Conservation (phyloP, 2,329 filamentous ascomycete species). For the Sclerotinia nivalis region DNA sequence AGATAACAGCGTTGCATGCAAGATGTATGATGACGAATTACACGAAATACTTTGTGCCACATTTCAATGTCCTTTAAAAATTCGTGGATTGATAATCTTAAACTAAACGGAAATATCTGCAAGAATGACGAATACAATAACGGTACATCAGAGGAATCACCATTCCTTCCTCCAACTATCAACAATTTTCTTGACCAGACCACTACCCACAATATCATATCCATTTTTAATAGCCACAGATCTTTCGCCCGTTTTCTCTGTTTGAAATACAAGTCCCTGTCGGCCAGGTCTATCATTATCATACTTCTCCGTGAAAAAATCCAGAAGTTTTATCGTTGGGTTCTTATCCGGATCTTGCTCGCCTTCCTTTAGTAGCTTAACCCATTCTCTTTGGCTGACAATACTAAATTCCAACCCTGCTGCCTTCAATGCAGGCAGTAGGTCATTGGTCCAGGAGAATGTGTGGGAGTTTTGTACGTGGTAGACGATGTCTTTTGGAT, state of each 20-base stretch:
- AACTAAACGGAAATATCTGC: not conserved
- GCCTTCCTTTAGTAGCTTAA: constrained; percentile 47
- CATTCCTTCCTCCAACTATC: constrained; percentile 38
- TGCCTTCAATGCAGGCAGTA: constrained; percentile 52
- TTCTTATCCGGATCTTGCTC: constrained; percentile 52
- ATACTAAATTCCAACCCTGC: constrained; percentile 49
- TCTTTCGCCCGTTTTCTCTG: constrained; percentile 37
- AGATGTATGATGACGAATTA: not conserved
- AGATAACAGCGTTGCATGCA: not conserved
- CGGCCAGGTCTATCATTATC: constrained; percentile 46
- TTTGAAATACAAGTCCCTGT: constrained; percentile 45
- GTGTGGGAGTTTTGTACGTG: constrained; percentile 54
- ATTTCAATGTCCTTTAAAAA: not conserved
- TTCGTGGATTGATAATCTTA: not conserved
- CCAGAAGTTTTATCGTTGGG: constrained; percentile 55
- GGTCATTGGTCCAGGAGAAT: constrained; percentile 52
- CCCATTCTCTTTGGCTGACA: constrained; percentile 49
- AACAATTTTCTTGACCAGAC: constrained; percentile 45
- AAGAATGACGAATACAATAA: not conserved
- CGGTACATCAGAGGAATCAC: not conserved
- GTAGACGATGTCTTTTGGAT: constrained; percentile 41
- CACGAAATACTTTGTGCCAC: not conserved
- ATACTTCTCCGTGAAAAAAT: constrained; percentile 54
- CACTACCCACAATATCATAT: constrained; percentile 44
- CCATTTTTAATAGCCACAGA: constrained; percentile 40